Evolutionary conservation across 2,329 filamentous ascomycete genomes (phyloP).

Genomic region (Stromatinia cepivora): DNA sequence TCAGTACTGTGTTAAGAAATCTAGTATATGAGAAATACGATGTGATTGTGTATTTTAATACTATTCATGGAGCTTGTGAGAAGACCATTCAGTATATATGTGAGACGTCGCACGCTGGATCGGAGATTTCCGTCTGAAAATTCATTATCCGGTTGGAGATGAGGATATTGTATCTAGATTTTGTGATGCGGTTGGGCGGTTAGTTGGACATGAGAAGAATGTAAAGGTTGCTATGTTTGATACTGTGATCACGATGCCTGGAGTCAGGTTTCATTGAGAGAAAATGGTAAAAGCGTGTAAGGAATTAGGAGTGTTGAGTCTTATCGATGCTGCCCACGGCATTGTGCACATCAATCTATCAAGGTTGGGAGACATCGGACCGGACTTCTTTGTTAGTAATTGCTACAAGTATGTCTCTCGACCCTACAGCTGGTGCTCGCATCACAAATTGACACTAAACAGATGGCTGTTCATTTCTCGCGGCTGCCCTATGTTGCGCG

Average conservation of each 20-base stretch:
- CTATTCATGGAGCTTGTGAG: slow-evolving; percentile 75
- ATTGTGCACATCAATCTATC: slow-evolving; percentile 58
- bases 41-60: slow-evolving; percentile 74
- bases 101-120: slow-evolving; percentile 25
- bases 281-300: slow-evolving; percentile 62
- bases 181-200: too few species aligned
- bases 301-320: slow-evolving; percentile 65
- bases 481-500: slow-evolving; percentile 77
- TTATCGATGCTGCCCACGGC: slow-evolving; percentile 77
- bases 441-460: neutral
- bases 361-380: slow-evolving; percentile 77
- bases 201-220: neutral
- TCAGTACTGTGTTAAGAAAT: slow-evolving; percentile 77
- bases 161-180: slow-evolving; percentile 42
- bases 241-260: slow-evolving; percentile 74
- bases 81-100: slow-evolving; percentile 68
- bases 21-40: slow-evolving; percentile 65
- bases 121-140: slow-evolving; percentile 47
- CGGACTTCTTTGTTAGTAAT: slow-evolving; percentile 86
- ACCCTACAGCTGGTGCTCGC: neutral
- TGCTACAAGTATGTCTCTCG: slow-evolving; percentile 75
- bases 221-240: slow-evolving; percentile 43
- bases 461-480: slow-evolving; percentile 78
- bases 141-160: slow-evolving; percentile 70
- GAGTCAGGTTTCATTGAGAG: slow-evolving; percentile 77